Conservation (phyloP, 169 alveolate genomes). For the Amoebophrya sp. region DNA sequence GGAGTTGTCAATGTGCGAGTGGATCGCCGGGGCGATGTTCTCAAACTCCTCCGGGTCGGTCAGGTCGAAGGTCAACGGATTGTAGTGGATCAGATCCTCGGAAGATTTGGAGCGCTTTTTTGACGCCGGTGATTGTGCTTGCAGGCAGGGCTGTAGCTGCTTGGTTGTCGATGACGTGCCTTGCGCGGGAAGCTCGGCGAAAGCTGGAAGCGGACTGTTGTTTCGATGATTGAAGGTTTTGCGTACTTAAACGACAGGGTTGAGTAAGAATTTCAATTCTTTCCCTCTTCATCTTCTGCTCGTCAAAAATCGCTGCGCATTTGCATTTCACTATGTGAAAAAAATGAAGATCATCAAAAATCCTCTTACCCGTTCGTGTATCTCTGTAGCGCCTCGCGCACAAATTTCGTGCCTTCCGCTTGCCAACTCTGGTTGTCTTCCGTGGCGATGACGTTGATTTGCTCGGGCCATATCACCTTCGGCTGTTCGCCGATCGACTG, state of each 20-base stretch:
- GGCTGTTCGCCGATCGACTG: neutral
- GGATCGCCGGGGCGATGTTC: neutral
- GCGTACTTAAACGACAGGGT: neutral
- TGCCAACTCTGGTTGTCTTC: neutral
- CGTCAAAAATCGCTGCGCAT: too few relatives aligned
- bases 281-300: neutral
- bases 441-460: neutral
- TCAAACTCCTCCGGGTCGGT: neutral
- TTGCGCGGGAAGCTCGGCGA: neutral
- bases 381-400: neutral
- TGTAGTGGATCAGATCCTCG: neutral
- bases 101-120: neutral
- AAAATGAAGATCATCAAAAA: neutral
- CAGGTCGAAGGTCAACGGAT: neutral
- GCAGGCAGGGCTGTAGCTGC: neutral
- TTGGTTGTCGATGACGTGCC: neutral
- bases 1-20: neutral
- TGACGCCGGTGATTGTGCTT: neutral
- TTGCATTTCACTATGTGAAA: neutral
- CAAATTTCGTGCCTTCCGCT: neutral
- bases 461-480: neutral
- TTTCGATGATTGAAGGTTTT: neutral
- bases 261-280: neutral
- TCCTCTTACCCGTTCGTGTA: neutral
- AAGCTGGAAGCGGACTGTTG: neutral